Conservation (phyloP, 495 filamentous ascomycete species). For the Xylaria scruposa region DNA sequence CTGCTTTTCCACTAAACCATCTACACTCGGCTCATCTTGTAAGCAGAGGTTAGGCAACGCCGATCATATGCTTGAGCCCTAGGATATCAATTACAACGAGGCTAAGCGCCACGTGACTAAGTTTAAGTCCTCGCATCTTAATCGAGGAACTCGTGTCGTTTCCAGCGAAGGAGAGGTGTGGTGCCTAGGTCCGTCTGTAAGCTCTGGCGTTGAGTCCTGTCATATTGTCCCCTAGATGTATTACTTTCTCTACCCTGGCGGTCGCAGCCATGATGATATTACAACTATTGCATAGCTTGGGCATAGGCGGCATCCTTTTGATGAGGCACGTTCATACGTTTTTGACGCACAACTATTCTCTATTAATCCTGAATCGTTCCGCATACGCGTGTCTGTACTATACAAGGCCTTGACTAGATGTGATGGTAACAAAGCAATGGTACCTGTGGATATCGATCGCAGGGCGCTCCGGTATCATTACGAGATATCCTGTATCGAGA, state of each 20-base stretch:
- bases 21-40: too few relatives aligned
- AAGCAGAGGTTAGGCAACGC: too few relatives aligned
- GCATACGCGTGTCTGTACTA: background rate
- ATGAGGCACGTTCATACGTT: slow-evolving; percentile 3
- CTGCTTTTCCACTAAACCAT: too few relatives aligned
- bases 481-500: too few relatives aligned
- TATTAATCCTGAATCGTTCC: background rate
- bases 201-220: slow-evolving; percentile 14
- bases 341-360: background rate
- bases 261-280: background rate
- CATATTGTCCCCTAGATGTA: slow-evolving; percentile 2
- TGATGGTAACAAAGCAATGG: too few relatives aligned
- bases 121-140: too few relatives aligned
- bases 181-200: background rate
- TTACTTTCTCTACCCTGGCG: slow-evolving; percentile 10
- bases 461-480: too few relatives aligned
- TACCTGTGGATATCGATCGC: too few relatives aligned
- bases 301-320: slow-evolving; percentile 7
- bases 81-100: too few relatives aligned
- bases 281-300: background rate
- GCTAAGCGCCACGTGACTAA: too few relatives aligned
- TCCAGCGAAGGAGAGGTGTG: slow-evolving; percentile 1
- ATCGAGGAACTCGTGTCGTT: slow-evolving; percentile 2
- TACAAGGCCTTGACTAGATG: too few relatives aligned
- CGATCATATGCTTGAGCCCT: too few relatives aligned